Base-by-base conservation (phyloP, 2,329 filamentous ascomycete species). In the Pseudocercospora crystallina region DNA sequence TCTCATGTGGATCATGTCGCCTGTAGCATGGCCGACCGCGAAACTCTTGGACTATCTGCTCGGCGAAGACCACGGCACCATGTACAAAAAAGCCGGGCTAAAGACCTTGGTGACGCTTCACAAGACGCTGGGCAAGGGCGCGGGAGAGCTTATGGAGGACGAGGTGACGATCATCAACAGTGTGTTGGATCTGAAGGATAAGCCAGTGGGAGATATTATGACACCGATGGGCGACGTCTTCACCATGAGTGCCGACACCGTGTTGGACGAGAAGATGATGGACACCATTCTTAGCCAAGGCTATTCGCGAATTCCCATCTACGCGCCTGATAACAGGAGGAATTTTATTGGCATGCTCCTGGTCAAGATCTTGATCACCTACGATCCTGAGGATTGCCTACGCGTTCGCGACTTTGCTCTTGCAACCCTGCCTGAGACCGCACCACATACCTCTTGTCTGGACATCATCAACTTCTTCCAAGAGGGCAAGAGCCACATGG, bases 391-490 rank as follows among this genome's bases (percentile, higher is more conserved):
- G 70, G 94, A 99, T 66, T 83, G 81, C 65, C 89, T 87, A 65
- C 83, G 83, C 14, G 94, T 99, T 32, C 82, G 86, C 54, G 92
- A 97, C 55, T 96, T 99, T 67, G 85, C 90, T 7, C 78, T 99
- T 43, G 94, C 94, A 11, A 96, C 94, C 0, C 82, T 99, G 5
- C 94, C 95, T 1, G 94, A 99, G 71, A 99, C 94, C 0, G 83
- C 89, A 8, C 90, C 94, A 0, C 90, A 96, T 67, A 99, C 94
- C 0, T 96, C 91, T 74, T 99, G 94, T 69, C 74, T 99, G 49
- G 94, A 99, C 69, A 97, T 99, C 64, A 90, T 99, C 73, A 99
- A 99, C 74, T 99, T 96, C 72, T 99, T 99, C 76, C 94, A 99
- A 71, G 94, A 99, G 76, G 94, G 94, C 63, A 99, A 99, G 70